Evolutionary conservation across 352 stramenopile genomes (phyloP).

Genomic region (Phytophthora aleatoria): DNA sequence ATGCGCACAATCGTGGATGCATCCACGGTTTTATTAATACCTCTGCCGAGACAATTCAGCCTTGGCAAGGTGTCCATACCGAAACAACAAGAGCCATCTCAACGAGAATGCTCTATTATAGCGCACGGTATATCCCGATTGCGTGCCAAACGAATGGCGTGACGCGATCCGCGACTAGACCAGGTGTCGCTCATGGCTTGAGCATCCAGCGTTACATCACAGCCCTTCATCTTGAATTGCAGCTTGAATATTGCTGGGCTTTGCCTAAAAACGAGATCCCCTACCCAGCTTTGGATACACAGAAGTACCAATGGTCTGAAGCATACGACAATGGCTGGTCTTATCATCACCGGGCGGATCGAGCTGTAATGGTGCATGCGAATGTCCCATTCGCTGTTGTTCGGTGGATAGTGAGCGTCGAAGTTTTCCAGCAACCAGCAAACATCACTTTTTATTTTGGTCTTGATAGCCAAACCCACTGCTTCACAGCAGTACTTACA

Average conservation of each 20-base stretch:
- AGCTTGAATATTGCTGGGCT: not conserved
- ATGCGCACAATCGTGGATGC: too few relatives aligned
- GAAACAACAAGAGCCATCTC: too few relatives aligned
- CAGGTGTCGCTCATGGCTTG: not conserved
- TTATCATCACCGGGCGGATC: constrained; percentile 15
- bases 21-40: too few relatives aligned
- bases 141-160: too few relatives aligned
- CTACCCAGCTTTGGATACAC: not conserved
- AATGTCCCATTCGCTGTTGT: constrained; percentile 7
- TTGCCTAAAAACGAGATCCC: not conserved
- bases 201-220: not conserved
- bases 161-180: not conserved
- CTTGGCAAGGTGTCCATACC: too few relatives aligned
- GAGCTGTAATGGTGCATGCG: constrained; percentile 18
- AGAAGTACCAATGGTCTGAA: constrained; percentile 18
- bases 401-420: constrained; percentile 21
- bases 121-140: too few relatives aligned
- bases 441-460: constrained; percentile 22
- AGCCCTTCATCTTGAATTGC: not conserved
- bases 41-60: too few relatives aligned
- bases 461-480: constrained; percentile 24
- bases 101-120: too few relatives aligned
- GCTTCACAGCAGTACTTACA: constrained; percentile 16
- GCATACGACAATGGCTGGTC: constrained; percentile 21
- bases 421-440: constrained; percentile 3